Evolutionary conservation across 176 grass and related monocot genomes (phyloP).

Genomic region (Dendrocalamus sinicus): DNA sequence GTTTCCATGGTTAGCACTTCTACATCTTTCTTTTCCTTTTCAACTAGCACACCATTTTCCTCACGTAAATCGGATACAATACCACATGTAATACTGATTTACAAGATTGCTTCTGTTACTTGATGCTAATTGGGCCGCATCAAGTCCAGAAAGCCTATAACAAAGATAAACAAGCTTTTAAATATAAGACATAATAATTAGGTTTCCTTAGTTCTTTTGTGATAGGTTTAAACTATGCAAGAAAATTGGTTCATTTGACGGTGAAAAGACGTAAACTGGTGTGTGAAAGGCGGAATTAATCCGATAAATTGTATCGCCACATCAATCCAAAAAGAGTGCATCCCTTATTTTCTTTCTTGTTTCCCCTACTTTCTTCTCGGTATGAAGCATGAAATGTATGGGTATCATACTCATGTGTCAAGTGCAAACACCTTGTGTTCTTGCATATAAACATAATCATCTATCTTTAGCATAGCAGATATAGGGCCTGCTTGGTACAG

Average conservation of each 20-base stretch:
- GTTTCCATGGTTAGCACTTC: too few relatives aligned
- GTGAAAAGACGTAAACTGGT: too few relatives aligned
- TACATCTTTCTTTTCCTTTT: too few relatives aligned
- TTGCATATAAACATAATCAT: constrained; percentile 1
- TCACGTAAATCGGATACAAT: too few relatives aligned
- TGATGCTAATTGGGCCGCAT: too few relatives aligned
- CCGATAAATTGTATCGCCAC: neutral
- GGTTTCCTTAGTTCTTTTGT: neutral
- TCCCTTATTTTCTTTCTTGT: neutral
- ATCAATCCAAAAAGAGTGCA: too few relatives aligned
- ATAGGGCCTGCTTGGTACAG: too few relatives aligned
- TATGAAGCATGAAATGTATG: neutral
- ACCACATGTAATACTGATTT: too few relatives aligned
- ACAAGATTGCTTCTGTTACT: too few relatives aligned
- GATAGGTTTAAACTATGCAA: neutral
- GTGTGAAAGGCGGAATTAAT: neutral
- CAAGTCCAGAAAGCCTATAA: neutral
- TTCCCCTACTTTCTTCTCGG: neutral
- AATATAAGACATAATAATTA: neutral
- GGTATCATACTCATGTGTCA: neutral
- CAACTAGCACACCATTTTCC: too few relatives aligned
- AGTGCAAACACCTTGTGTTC: neutral
- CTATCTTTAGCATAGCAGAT: neutral
- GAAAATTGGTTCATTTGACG: neutral
- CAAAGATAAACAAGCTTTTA: neutral